A percentile compares a stretch with the other conserved stretches of the same genome.
phyloP scores from a whole-genome alignment of 306 rosid species.

The Coriaria nepalensis region DNA sequence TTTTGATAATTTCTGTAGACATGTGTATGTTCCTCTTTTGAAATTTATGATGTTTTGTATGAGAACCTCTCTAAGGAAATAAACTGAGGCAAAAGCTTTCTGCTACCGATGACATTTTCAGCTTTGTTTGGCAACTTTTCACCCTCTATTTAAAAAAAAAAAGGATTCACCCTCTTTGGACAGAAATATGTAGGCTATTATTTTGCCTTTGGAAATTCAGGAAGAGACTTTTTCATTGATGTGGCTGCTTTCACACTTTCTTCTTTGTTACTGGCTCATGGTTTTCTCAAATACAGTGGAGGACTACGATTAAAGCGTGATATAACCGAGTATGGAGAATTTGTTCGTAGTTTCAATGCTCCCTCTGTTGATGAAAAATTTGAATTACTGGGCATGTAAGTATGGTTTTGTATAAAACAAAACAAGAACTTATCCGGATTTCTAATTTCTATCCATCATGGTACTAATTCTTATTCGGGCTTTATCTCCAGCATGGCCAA shows the following conservation, averaged over 20 bases:
- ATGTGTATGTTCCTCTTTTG: not conserved
- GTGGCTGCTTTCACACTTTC: not conserved
- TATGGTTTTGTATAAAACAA: not conserved
- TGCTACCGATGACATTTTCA: no score
- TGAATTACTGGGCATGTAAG: slow-evolving; percentile 97
- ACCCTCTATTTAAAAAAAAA: no score
- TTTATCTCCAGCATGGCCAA: slow-evolving; percentile 71
- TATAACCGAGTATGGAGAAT: slow-evolving; percentile 97
- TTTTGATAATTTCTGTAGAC: not conserved
- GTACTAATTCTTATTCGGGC: slow-evolving; percentile 13
- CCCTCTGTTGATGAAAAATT: slow-evolving; percentile 80
- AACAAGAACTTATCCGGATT: not conserved
- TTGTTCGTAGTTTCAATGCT: slow-evolving; percentile 87
- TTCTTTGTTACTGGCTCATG: slow-evolving; percentile 3
- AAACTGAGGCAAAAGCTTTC: no score
- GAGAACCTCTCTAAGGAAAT: no score
- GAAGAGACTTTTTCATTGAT: no score
- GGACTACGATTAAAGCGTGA: slow-evolving; percentile 98
- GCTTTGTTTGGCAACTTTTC: no score
- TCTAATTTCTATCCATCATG: slow-evolving; percentile 6
- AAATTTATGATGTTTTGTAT: no score
- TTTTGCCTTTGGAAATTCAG: no score
- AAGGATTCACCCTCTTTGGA: no score
- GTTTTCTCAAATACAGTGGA: slow-evolving; percentile 41
- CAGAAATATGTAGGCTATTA: no score